These are phyloP conservation scores for Picea sitchensis DNA, from an alignment of 75 land plant species.

Conservation along the genomic window DNA sequence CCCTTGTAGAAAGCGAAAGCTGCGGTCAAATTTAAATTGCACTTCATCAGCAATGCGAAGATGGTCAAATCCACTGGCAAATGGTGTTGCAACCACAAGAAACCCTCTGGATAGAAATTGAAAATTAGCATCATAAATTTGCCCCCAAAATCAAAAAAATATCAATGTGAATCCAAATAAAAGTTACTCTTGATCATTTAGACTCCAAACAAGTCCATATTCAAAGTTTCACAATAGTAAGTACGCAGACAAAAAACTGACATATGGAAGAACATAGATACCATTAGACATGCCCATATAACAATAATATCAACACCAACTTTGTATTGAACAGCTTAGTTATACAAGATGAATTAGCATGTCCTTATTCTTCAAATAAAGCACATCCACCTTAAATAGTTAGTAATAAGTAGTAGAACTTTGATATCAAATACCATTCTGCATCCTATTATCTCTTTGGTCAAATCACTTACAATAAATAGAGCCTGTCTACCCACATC, in stretches of 20 bases:
- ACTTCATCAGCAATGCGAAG: conserved; percentile 93
- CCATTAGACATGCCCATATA: neutral
- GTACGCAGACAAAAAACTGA: neutral
- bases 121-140: neutral
- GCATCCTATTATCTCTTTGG: neutral
- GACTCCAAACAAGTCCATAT: neutral
- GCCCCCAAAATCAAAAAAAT: neutral
- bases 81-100: conserved; percentile 95
- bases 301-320: neutral
- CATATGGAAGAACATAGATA: neutral
- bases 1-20: conserved; percentile 50
- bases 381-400: no score
- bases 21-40: conserved; percentile 94
- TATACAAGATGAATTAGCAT: neutral
- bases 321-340: neutral
- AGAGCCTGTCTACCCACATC: neutral
- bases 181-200: conserved; percentile 2
- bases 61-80: conserved; percentile 97
- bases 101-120: conserved; percentile 47
- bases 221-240: neutral
- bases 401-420: neutral
- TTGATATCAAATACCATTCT: neutral
- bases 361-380: no score
- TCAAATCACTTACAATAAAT: neutral
- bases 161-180: neutral